Base-by-base conservation (phyloP, 139 green algal genomes). In the Asterochloris erici region DNA sequence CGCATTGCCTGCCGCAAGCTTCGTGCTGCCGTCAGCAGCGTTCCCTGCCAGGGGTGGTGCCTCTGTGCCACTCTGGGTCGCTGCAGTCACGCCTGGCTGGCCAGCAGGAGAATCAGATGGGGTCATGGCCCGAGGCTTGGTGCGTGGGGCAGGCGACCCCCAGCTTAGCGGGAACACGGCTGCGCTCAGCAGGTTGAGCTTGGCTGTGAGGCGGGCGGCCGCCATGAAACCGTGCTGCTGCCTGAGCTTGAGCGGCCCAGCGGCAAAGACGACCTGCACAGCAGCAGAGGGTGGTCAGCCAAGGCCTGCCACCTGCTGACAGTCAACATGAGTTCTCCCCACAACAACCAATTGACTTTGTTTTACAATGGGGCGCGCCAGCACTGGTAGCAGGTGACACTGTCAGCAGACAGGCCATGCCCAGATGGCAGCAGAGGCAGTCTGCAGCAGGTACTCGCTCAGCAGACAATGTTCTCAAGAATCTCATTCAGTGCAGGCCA, bases 121-220 rank as follows among this genome's bases (percentile, higher is more conserved):
- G 15, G 73, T 21, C 74, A 79, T 0, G 26, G 27, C 29, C 0
- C 28, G 60, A 14, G 68, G 2, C 54, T 80, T 80, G 76, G 4
- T 54, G 38, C 38, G 4, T 73, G 66, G 23, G 66, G 66, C 21
- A 21, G 21, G 66, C 21, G 62, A 2, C n/a, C 78, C 78, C 61
- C 80, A 82, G 10, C 90, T 90, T 77, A 94, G 88, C 19, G 90
- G 90, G 76, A 94, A 94, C 24, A 94, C 73, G 11, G 54, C 75
- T 23, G 77, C 81, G 76, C 83, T 85, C 0, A 94, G 63, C 24
- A 90, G 66, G 73, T 87, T 83, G 10, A 94, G 84, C 63, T 86
- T 85, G 63, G 84, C 78, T 0, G 82, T 82, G 62, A 87, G 86
- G 21, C 89, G 74, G 1, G 84, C 84, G 0, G 90, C 81, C 1